Evolutionary conservation across 1,284 basidiomycete species (phyloP), one percentile per base, ranked within the genome.

Genomic region (Marasmius sp.): DNA sequence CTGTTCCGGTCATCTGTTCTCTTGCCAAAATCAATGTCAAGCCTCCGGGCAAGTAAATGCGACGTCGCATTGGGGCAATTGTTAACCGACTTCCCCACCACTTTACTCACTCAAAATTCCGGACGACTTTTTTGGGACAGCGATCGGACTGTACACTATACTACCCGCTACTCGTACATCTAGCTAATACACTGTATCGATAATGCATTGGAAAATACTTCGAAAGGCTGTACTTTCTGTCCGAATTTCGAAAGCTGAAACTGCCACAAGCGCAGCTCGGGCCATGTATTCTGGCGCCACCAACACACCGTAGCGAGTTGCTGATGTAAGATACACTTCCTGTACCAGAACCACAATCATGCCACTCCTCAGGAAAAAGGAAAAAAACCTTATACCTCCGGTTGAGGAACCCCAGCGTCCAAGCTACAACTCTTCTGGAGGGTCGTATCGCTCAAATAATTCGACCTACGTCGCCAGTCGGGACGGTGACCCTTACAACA

Each of bases 321-420:
- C 33, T 18, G 33, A 18, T 36, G 37, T 54, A 54, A 51, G 16
- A n/a, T 11, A n/a, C 4, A 37, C 34, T 12, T 20, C n/a, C 34
- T 18, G n/a, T 36, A 33, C 52, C 34, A n/a, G 1, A 12, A 54
- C 51, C 43, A 41, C 41, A 45, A 38, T 50, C 41, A 94, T 94
- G 92, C 84, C 89, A 64, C 85, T 91, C 74, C 91, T 91, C 79
- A 90, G 84, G 73, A 84, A 85, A 69, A 93, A 91, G 72, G 82
- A 90, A 61, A 79, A 81, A 66, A 73, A 78, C 55, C 65, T 83
- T 11, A 94, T 95, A 62, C 94, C 94, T 43, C 91, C 89, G 20
- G 80, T 88, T 41, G 73, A 66, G 61, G 74, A 71, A 62, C 71
- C 63, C 20, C 64, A 54, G 11, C 37, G 37, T 54, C n/a, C 27